These are phyloP conservation scores for Colletotrichum liaoningense DNA, from an alignment of 2,329 filamentous ascomycete species.

Conservation along the genomic window DNA sequence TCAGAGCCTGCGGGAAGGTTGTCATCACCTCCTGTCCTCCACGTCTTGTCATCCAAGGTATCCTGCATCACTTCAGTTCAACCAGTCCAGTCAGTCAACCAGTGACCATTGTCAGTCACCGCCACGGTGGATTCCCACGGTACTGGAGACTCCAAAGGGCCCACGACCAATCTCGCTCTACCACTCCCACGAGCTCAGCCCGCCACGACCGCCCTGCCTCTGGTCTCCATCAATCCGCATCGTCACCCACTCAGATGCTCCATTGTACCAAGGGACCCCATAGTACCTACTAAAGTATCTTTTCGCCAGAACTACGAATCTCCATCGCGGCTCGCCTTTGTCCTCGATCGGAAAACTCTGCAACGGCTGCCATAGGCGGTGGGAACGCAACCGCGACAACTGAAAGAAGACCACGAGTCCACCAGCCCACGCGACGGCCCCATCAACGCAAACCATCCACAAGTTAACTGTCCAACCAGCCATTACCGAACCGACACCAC, in stretches of 20 bases:
- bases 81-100: neutral
- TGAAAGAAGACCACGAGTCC: neutral
- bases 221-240: slow-evolving; percentile 16
- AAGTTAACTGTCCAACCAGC: neutral
- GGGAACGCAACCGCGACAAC: neutral
- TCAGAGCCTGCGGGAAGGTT: neutral
- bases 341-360: slow-evolving; percentile 33
- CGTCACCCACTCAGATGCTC: slow-evolving; percentile 12
- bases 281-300: neutral
- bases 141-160: neutral
- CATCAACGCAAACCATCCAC: neutral
- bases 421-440: neutral
- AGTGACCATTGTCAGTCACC: neutral
- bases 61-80: neutral
- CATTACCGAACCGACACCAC: neutral
- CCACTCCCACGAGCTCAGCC: slow-evolving; percentile 22
- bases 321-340: slow-evolving; percentile 6
- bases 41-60: neutral
- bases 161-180: slow-evolving; percentile 31
- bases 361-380: slow-evolving; percentile 20
- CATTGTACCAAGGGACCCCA: neutral
- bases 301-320: neutral
- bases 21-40: neutral
- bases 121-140: neutral
- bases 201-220: slow-evolving; percentile 25